Evolutionary conservation across 1,284 basidiomycete genomes (phyloP).

Genomic region (Xerocomus amazonicus): DNA sequence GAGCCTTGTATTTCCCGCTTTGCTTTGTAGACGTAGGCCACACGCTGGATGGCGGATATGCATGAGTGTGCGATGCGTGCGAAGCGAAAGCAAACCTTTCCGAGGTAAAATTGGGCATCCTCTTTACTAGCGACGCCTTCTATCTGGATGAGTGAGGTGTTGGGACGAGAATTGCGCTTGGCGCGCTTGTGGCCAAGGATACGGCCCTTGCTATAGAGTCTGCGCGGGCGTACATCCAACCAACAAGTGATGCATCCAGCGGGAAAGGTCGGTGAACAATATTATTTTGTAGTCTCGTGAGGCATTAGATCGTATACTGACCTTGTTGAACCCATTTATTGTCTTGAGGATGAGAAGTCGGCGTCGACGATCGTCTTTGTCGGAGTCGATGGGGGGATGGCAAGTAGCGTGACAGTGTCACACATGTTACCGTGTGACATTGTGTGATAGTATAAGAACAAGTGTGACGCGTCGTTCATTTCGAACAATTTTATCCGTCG

Average conservation of each 20-base stretch:
- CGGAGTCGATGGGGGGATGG: conserved; percentile 6
- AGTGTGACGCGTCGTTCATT: rapidly evolving
- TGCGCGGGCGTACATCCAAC: conserved; percentile 35
- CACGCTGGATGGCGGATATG: conserved; percentile 55
- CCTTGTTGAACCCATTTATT: conserved; percentile 73
- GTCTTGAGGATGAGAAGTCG: conserved; percentile 46
- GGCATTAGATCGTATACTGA: conserved; percentile 38
- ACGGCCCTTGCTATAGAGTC: conserved; percentile 97
- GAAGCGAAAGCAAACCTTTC: conserved; percentile 70
- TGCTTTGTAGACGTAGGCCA: conserved; percentile 97
- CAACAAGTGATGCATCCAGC: conserved; percentile 20
- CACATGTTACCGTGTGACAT: conserved; percentile 22
- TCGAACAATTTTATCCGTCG: conserved; percentile 26
- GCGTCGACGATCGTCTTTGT: conserved; percentile 24
- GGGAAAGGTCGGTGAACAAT: conserved; percentile 31
- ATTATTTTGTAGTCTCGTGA: conserved; percentile 9
- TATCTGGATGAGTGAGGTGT: conserved; percentile 95
- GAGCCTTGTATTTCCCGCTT: conserved; percentile 90
- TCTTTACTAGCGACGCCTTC: conserved; percentile 94
- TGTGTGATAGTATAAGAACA: conserved; percentile 13
- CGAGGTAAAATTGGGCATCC: conserved; percentile 97
- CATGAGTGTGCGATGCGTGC: not conserved
- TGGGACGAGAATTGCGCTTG: conserved; percentile 93
- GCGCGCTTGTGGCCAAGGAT: conserved; percentile 98
- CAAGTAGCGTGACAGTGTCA: conserved; percentile 30